Conservation (phyloP, 176 grass and related monocot genomes). For the Canna indica region DNA sequence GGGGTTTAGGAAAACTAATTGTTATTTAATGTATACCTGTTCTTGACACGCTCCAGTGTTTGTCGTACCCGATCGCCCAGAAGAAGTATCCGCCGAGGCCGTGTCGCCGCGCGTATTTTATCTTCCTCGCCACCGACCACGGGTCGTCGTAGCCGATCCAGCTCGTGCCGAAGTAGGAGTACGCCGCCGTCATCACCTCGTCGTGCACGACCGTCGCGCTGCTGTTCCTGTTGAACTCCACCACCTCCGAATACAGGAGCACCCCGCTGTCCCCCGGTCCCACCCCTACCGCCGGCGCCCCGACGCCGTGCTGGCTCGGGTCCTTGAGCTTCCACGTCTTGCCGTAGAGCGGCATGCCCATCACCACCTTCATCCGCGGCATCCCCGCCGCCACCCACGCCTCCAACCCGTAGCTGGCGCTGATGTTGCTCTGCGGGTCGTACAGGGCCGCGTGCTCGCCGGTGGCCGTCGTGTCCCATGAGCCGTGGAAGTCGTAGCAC, state of each 20-base stretch:
- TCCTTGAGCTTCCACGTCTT: slow-evolving; percentile 9
- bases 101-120: neutral
- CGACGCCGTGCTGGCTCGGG: neutral
- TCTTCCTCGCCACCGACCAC: slow-evolving; percentile 4
- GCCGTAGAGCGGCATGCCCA: slow-evolving; percentile 12
- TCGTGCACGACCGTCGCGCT: slow-evolving; percentile 2
- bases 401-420: slow-evolving; percentile 7
- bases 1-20: neutral
- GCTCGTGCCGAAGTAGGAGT: neutral
- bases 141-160: slow-evolving; percentile 17
- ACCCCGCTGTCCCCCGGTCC: neutral
- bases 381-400: slow-evolving; percentile 17
- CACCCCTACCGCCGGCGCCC: slow-evolving; percentile 5
- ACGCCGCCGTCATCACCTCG: neutral
- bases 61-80: slow-evolving; percentile 12
- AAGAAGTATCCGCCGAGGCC: slow-evolving; percentile 16
- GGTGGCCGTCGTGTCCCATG: slow-evolving; percentile 4
- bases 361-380: slow-evolving; percentile 4
- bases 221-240: neutral
- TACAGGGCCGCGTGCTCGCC: slow-evolving; percentile 7
- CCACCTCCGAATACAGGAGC: slow-evolving; percentile 1
- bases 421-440: slow-evolving; percentile 2
- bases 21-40: neutral
- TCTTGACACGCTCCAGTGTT: slow-evolving; percentile 8
- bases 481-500: slow-evolving; percentile 18